These are phyloP conservation scores for Nitzschia putrida DNA, from an alignment of 108 stramenopile genomes.

Conservation along the genomic window DNA sequence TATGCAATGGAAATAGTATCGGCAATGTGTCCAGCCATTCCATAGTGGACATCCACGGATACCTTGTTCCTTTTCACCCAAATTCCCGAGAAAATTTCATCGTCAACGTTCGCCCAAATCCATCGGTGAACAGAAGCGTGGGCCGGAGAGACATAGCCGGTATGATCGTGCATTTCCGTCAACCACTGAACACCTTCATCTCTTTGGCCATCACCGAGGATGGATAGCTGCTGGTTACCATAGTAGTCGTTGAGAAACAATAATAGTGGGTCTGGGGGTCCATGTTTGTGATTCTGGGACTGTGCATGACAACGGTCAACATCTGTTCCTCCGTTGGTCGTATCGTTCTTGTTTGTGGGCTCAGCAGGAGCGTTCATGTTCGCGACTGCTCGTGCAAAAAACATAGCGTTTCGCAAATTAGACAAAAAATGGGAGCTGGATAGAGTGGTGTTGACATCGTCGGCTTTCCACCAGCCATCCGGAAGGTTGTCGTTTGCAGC, in stretches of 20 bases:
- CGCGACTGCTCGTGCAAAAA: too few species aligned
- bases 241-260: slow-evolving; percentile 70
- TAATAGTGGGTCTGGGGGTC: slow-evolving; percentile 42
- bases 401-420: too few species aligned
- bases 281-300: too few species aligned
- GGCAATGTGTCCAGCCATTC: slow-evolving; percentile 37
- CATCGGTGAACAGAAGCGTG: slow-evolving; percentile 48
- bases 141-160: slow-evolving; percentile 44
- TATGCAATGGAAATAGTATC: slow-evolving; percentile 29
- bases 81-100: slow-evolving; percentile 48
- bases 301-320: too few species aligned
- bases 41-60: slow-evolving; percentile 33
- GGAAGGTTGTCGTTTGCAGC: slow-evolving; percentile 60
- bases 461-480: neutral
- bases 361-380: too few species aligned
- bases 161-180: slow-evolving; percentile 46
- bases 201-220: slow-evolving; percentile 47
- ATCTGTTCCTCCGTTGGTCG: too few species aligned
- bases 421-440: too few species aligned
- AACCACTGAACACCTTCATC: slow-evolving; percentile 45
- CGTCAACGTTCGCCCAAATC: slow-evolving; percentile 51
- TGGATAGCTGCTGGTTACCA: slow-evolving; percentile 62
- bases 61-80: slow-evolving; percentile 38
- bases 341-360: too few species aligned
- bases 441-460: too few species aligned